These are phyloP conservation scores for Aquanectria penicillioides DNA, from an alignment of 2,329 filamentous ascomycete genomes.

Conservation along the genomic window DNA sequence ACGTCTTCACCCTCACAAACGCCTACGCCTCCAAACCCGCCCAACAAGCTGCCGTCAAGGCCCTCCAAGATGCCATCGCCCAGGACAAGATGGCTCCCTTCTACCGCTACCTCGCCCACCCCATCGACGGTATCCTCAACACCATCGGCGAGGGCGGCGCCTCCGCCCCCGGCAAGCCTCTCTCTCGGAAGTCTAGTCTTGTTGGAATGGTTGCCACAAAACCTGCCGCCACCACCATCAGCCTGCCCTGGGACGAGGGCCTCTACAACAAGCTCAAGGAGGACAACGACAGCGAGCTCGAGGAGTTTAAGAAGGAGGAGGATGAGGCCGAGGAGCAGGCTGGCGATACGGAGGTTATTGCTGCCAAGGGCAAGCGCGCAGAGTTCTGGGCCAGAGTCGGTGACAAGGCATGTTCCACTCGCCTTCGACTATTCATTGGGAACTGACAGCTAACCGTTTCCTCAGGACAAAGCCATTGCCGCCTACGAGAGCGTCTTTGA, in stretches of 20 bases:
- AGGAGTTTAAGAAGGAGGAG: constrained; percentile 83
- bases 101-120: constrained; percentile 86
- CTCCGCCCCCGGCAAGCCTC: constrained; percentile 64
- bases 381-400: constrained; percentile 96
- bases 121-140: constrained; percentile 84
- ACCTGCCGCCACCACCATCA: constrained; percentile 70
- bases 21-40: constrained; percentile 72
- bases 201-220: constrained; percentile 81
- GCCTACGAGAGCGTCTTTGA: constrained; percentile 94
- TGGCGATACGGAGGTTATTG: constrained; percentile 93
- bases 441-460: constrained; percentile 25
- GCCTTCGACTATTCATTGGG: neutral
- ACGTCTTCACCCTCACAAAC: constrained; percentile 89
- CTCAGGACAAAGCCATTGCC: constrained; percentile 90
- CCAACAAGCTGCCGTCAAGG: constrained; percentile 78
- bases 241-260: constrained; percentile 89
- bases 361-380: constrained; percentile 91
- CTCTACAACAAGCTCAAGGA: constrained; percentile 81
- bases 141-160: constrained; percentile 71
- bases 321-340: constrained; percentile 96
- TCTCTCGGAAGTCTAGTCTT: constrained; percentile 74
- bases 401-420: constrained; percentile 77
- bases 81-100: constrained; percentile 89
- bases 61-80: constrained; percentile 82
- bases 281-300: constrained; percentile 82